These are phyloP conservation scores for Magnolia sinica DNA, from an alignment of 164 flowering plant species.

Conservation along the genomic window DNA sequence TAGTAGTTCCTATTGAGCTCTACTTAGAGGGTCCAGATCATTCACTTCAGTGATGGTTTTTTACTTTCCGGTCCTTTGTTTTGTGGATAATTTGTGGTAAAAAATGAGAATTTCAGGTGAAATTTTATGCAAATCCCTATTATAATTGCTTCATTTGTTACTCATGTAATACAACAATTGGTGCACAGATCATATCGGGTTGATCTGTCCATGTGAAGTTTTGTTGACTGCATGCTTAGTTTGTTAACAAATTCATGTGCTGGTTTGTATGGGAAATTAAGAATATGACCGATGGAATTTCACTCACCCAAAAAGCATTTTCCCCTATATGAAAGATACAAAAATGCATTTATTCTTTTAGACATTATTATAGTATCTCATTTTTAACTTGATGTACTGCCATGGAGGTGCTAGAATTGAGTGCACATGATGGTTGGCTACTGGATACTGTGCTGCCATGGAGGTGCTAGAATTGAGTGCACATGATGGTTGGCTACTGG, in stretches of 20 bases:
- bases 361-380: background rate
- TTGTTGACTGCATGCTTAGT: background rate
- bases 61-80: no score
- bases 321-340: background rate
- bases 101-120: no score
- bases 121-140: no score
- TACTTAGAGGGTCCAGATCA: background rate
- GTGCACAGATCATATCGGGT: no score
- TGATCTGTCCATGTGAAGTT: background rate
- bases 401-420: no score
- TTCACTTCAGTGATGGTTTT: no score
- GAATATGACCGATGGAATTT: background rate
- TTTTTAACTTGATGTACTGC: no score
- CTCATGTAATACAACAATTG: no score
- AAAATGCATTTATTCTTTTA: background rate
- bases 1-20: constrained; percentile 3
- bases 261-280: background rate
- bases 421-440: no score
- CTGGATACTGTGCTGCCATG: background rate
- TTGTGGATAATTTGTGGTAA: no score
- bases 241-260: background rate
- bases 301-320: background rate
- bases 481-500: background rate
- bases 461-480: background rate
- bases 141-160: no score